Base-by-base conservation (phyloP, 805 yeast genomes). In the Saccharomycopsis babjevae region DNA sequence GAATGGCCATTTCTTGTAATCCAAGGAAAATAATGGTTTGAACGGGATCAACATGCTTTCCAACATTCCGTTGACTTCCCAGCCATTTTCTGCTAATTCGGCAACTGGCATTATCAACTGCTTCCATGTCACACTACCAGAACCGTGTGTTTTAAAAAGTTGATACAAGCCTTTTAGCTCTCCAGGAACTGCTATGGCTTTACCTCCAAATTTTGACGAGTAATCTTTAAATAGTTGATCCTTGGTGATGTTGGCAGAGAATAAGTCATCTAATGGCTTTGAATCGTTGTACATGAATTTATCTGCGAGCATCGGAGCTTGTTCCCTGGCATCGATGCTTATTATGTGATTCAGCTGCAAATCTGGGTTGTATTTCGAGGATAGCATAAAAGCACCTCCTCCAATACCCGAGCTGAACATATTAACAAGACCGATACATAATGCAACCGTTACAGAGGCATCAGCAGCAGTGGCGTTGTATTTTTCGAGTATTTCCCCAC, bases 171-270 rank as follows among this genome's bases (percentile, higher is more conserved):
- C 99, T 62, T 84, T 84, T 56, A 93, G 67, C 70, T 93, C 98
- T 11, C 99, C 99, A 0, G 99, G 99, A 20, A 88, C 82, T 1
- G 83, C 98, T 10, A 85, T 83, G 0, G 97, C 89, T n/a, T 90
- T 74, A 0, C 97, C 99, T 3, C 97, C 97, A 20, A 84, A 73
- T 65, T 81, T 80, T 0, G 96, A 79, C 15, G 79, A 71, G 38
- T 72, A 60, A 11, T 81, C 82, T 16, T 76, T 74, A 32, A 54
- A 50, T 2, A 61, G 20, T 6, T 22, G 39, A 11, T 74, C 70
- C n/a, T 10, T 70, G 72, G 65, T 36, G n/a, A 42, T 28, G 30
- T 50, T 34, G n/a, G n/a, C 22, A 16, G 13, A 20, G n/a, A 43
- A 5, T 15, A 58, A 30, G 18, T 50, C 46, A 32, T 40, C 43